These are phyloP conservation scores for Isabelozyma rhagii DNA, from an alignment of 805 yeast species.

Conservation along the genomic window DNA sequence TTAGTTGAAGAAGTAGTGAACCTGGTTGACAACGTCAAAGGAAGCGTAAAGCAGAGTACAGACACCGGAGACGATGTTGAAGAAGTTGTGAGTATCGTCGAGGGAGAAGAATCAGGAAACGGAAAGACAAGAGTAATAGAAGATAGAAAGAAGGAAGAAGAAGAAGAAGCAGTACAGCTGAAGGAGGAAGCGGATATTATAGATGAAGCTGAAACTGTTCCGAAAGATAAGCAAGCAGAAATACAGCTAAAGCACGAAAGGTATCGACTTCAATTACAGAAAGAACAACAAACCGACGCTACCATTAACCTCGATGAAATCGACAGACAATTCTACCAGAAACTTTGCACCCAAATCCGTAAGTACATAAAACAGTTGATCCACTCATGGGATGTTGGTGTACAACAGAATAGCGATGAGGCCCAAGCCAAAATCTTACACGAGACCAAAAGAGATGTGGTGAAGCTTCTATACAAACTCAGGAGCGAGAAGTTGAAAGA, in stretches of 20 bases:
- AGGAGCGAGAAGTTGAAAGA: conserved; percentile 35
- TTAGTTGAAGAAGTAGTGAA: too few species aligned
- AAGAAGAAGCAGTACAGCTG: too few species aligned
- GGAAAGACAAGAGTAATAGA: too few species aligned
- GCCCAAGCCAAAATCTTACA: conserved; percentile 11
- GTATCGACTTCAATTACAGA: conserved; percentile 23
- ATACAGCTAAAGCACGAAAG: conserved; percentile 8
- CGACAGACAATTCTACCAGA: conserved; percentile 14
- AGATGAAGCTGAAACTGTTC: neutral
- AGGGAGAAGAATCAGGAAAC: too few species aligned
- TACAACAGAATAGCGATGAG: conserved; percentile 5
- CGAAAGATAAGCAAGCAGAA: neutral
- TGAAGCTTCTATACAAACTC: conserved; percentile 44
- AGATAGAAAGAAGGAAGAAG: too few species aligned
- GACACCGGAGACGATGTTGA: too few species aligned
- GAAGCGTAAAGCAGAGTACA: too few species aligned
- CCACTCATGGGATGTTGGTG: conserved; percentile 37
- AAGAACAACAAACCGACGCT: conserved; percentile 16
- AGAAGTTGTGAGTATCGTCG: too few species aligned
- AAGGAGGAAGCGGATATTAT: neutral
- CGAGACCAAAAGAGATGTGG: conserved; percentile 46
- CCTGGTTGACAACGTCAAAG: too few species aligned
- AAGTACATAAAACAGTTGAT: conserved; percentile 46
- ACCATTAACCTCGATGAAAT: conserved; percentile 28
- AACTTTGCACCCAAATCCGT: conserved; percentile 41